Percentiles rank a stretch among this genome's conserved stretches.
phyloP scores from a whole-genome alignment of 129 eudicot species.

The Flaveria trinervia region DNA sequence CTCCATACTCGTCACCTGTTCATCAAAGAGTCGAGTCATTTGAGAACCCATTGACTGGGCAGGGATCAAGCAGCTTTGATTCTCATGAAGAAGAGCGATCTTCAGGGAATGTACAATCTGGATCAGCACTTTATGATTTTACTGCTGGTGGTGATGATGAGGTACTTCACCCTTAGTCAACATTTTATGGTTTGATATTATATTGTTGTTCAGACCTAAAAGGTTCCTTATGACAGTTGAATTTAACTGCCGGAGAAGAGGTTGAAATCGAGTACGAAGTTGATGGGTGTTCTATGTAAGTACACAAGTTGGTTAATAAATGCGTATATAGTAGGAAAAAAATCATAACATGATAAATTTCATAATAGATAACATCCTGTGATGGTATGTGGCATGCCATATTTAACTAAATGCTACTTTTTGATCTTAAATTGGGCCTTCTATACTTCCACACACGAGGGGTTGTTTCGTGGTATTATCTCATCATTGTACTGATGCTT shows the following conservation, averaged over 20 bases:
- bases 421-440: background rate
- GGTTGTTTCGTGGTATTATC: constrained; percentile 5
- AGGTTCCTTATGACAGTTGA: constrained; percentile 50
- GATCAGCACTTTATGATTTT: constrained; percentile 94
- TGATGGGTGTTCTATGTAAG: constrained; percentile 99
- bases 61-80: constrained; percentile 67
- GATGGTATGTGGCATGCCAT: no score
- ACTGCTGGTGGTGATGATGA: constrained; percentile 99
- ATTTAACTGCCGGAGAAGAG: constrained; percentile 90
- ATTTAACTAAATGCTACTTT: no score
- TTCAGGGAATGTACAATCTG: constrained; percentile 61
- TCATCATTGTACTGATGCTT: background rate
- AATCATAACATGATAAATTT: no score
- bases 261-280: constrained; percentile 94
- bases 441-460: background rate
- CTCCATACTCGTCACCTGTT: constrained; percentile 79
- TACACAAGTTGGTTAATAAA: constrained; percentile 19
- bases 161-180: constrained; percentile 42
- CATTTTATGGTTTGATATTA: background rate
- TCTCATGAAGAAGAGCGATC: constrained; percentile 72
- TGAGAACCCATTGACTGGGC: constrained; percentile 86
- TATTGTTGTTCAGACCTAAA: background rate
- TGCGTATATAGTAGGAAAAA: no score
- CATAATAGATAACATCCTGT: no score
- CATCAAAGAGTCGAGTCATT: constrained; percentile 77